A percentile compares a stretch with the other conserved stretches of the same genome.
phyloP scores from a whole-genome alignment of 495 filamentous ascomycete genomes.

The Lasiosphaeris hirsuta region DNA sequence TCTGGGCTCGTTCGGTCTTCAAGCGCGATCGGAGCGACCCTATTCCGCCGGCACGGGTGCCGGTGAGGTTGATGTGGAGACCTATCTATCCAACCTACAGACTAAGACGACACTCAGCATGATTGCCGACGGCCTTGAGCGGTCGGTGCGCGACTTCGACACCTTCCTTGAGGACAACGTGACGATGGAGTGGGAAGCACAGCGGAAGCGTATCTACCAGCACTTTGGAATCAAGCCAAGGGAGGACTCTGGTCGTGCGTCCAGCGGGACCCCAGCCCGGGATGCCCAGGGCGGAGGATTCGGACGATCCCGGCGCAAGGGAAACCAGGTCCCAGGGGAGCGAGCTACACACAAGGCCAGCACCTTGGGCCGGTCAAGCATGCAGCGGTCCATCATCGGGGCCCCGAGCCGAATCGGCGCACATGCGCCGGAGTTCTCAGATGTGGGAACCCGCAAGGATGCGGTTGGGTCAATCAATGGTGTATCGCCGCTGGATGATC shows the following conservation, averaged over 20 bases:
- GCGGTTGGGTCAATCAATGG: conserved; percentile 32
- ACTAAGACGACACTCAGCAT: conserved; percentile 87
- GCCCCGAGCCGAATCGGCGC: conserved; percentile 58
- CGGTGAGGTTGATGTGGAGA: conserved; percentile 73
- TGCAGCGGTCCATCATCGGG: conserved; percentile 82
- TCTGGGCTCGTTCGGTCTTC: conserved; percentile 56
- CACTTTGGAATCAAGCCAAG: conserved; percentile 85
- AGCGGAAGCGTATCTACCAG: conserved; percentile 86
- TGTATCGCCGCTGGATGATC: conserved; percentile 59
- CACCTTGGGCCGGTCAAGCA: conserved; percentile 66
- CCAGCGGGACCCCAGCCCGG: conserved; percentile 51
- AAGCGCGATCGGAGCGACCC: conserved; percentile 32
- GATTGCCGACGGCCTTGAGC: conserved; percentile 81
- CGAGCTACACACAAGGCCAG: conserved; percentile 48
- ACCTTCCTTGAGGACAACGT: conserved; percentile 89
- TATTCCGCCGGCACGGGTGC: conserved; percentile 14
- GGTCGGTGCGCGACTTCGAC: conserved; percentile 87
- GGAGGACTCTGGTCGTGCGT: conserved; percentile 37
- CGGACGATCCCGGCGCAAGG: conserved; percentile 52
- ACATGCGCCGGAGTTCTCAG: conserved; percentile 60
- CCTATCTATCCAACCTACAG: conserved; percentile 77
- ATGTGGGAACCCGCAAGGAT: conserved; percentile 57
- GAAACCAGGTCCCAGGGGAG: conserved; percentile 36
- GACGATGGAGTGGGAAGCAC: conserved; percentile 90
- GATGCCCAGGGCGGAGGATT: conserved; percentile 46